These are phyloP conservation scores for Lippia alba DNA, from an alignment of 305 asterid species.

Conservation along the genomic window DNA sequence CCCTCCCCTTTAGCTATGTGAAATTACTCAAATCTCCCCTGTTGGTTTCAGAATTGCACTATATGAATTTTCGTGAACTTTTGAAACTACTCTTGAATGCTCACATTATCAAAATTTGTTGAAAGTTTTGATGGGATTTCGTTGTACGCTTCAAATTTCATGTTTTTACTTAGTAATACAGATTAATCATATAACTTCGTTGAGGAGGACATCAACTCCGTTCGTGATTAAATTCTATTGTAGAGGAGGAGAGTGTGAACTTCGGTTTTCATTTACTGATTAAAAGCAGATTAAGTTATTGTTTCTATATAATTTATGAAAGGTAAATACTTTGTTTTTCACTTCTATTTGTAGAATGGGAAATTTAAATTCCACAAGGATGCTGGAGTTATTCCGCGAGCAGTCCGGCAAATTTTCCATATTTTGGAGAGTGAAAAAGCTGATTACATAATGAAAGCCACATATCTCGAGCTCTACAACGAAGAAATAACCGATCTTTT, in stretches of 20 bases:
- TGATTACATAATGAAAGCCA: slow-evolving; percentile 95
- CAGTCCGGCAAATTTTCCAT: slow-evolving; percentile 90
- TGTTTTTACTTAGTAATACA: too few species aligned
- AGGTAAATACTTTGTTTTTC: slow-evolving; percentile 20
- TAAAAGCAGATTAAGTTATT: neutral
- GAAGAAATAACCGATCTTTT: slow-evolving; percentile 96
- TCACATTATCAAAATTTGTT: too few species aligned
- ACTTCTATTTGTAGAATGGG: slow-evolving; percentile 68
- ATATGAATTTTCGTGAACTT: too few species aligned
- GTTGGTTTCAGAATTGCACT: too few species aligned
- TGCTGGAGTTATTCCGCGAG: slow-evolving; percentile 99
- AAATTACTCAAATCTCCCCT: neutral
- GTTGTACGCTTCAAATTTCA: too few species aligned
- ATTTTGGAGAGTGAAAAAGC: slow-evolving; percentile 91
- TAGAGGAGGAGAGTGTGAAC: neutral
- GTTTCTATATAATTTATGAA: neutral
- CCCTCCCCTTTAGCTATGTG: neutral
- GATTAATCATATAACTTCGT: too few species aligned
- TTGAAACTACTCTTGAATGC: too few species aligned
- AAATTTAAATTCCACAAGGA: slow-evolving; percentile 76
- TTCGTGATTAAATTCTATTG: too few species aligned
- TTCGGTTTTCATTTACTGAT: too few species aligned
- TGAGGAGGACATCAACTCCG: too few species aligned
- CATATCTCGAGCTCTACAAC: slow-evolving; percentile 90
- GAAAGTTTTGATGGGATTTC: too few species aligned